Evolutionary conservation across 2,329 filamentous ascomycete species (phyloP).

Genomic region (Akanthomyces uredinophilus): DNA sequence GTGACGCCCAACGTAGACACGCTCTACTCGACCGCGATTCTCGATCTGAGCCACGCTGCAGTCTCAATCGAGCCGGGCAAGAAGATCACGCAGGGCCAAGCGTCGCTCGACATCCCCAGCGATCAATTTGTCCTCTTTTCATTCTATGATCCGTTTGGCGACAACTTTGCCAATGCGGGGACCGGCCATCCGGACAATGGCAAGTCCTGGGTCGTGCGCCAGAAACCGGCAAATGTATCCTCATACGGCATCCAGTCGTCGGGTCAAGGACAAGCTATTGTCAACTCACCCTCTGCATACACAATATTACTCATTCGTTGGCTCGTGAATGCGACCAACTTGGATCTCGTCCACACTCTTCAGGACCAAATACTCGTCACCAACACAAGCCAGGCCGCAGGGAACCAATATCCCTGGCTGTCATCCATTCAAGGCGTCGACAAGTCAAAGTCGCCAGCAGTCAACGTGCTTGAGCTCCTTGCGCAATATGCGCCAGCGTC

Average conservation of each 20-base stretch:
- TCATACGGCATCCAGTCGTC: constrained; percentile 11
- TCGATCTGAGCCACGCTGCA: constrained; percentile 27
- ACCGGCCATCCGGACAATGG: constrained; percentile 10
- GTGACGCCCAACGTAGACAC: constrained; percentile 4
- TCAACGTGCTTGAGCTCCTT: constrained; percentile 12
- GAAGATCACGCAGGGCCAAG: background rate
- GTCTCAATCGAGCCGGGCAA: constrained; percentile 19
- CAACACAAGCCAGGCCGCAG: background rate
- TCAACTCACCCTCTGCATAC: constrained; percentile 16
- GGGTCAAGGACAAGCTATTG: background rate
- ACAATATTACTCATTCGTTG: constrained; percentile 12
- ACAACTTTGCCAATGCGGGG: constrained; percentile 27
- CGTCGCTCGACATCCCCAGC: background rate
- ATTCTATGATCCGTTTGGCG: constrained; percentile 18
- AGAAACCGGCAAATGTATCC: constrained; percentile 4
- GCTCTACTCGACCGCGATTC: background rate
- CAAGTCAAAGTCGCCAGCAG: constrained; percentile 12
- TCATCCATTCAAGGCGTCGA: background rate
- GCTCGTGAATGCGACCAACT: constrained; percentile 2
- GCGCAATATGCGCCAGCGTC: constrained; percentile 10
- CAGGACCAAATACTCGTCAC: constrained; percentile 7
- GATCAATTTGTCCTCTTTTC: constrained; percentile 1
- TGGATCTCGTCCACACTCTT: background rate
- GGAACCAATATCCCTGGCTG: background rate
- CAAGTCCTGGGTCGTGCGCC: constrained; percentile 9